Conservation (phyloP, 179 eudicot species). For the Camellia oleifera region DNA sequence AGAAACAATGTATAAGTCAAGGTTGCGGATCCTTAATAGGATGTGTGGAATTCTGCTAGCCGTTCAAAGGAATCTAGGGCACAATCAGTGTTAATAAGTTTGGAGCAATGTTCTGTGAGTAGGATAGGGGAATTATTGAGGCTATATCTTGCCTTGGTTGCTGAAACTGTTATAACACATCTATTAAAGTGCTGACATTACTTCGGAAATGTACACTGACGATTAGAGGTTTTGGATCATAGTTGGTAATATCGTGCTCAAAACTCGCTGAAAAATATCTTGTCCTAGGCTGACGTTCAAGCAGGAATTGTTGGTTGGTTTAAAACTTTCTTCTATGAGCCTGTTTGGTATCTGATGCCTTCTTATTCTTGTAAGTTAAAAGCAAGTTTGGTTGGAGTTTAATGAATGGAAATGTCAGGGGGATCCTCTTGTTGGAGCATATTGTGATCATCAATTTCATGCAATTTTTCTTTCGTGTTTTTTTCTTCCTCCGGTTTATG, state of each 20-base stretch:
- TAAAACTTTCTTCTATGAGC: neutral
- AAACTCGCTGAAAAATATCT: neutral
- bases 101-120: neutral
- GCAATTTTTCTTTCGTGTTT: neutral
- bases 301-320: neutral
- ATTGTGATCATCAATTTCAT: neutral
- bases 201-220: neutral
- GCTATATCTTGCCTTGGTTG: neutral
- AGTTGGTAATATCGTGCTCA: neutral
- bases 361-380: neutral
- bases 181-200: neutral
- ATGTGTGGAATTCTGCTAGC: neutral
- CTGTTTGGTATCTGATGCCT: neutral
- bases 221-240: neutral
- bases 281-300: neutral
- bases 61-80: neutral
- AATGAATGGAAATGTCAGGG: neutral
- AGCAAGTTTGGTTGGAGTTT: neutral
- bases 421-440: neutral
- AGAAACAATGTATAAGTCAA: neutral
- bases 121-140: neutral
- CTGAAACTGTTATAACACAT: neutral
- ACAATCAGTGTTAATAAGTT: neutral
- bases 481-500: neutral
- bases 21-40: neutral